These are phyloP conservation scores for Phytopythium boreale DNA, from an alignment of 352 stramenopile genomes.

Conservation along the genomic window DNA sequence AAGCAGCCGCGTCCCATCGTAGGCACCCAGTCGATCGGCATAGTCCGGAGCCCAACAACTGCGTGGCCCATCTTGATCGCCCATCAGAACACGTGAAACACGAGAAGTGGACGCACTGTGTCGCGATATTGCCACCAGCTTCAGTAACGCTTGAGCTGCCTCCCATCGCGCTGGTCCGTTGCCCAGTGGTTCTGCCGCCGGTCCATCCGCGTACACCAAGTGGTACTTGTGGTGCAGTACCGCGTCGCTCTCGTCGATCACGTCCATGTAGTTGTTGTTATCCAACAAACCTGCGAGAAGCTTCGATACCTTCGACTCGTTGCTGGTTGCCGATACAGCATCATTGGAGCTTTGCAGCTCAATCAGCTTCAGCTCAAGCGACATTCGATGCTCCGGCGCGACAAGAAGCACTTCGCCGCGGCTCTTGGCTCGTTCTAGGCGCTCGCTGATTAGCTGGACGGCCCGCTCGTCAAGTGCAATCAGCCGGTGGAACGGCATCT, in stretches of 20 bases:
- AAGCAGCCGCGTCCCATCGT: constrained; percentile 41
- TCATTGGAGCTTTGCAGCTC: constrained; percentile 8
- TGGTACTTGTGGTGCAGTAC: constrained; percentile 87
- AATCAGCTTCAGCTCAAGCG: constrained; percentile 80
- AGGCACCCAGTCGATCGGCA: constrained; percentile 28
- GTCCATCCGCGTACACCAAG: constrained; percentile 83
- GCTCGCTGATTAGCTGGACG: constrained; percentile 31
- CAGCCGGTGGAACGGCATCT: constrained; percentile 71
- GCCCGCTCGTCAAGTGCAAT: constrained; percentile 26
- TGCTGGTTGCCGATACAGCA: too few species aligned
- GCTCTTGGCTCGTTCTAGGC: constrained; percentile 29
- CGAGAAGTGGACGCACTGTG: neutral
- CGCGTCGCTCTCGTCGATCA: constrained; percentile 89
- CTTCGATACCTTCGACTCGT: neutral
- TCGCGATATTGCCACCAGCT: constrained; percentile 10
- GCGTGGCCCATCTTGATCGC: neutral
- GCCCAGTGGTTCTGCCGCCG: constrained; percentile 32
- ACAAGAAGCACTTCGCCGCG: constrained; percentile 63
- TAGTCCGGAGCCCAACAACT: constrained; percentile 25
- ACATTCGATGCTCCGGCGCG: constrained; percentile 85
- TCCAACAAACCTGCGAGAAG: constrained; percentile 45
- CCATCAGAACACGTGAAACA: neutral
- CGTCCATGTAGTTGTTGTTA: constrained; percentile 54
- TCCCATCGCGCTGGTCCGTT: constrained; percentile 49
- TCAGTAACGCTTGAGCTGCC: constrained; percentile 48